These are phyloP conservation scores for Leccinum longicurvipes DNA, from an alignment of 768 basidiomycete species.

Conservation along the genomic window DNA sequence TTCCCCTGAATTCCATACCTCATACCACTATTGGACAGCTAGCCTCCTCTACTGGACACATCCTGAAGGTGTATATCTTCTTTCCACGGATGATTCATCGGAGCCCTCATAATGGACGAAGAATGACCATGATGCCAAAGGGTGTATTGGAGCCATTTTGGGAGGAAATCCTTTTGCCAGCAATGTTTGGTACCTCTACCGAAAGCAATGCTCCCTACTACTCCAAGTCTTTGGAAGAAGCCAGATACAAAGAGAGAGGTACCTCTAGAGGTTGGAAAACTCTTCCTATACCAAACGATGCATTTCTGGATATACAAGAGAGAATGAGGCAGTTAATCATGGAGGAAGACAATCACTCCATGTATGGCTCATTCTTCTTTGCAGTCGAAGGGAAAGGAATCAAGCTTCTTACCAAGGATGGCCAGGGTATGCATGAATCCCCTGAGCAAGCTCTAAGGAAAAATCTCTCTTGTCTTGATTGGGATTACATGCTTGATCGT, in stretches of 20 bases:
- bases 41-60: neutral
- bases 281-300: neutral
- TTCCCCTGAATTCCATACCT: conserved; percentile 7
- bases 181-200: neutral
- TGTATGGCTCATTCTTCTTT: conserved; percentile 17
- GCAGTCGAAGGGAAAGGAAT: conserved; percentile 9
- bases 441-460: neutral
- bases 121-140: conserved; percentile 1
- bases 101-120: neutral
- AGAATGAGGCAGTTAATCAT: neutral
- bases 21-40: conserved; percentile 7
- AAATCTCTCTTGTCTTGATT: conserved; percentile 3
- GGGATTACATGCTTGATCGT: conserved; percentile 1
- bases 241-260: neutral
- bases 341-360: neutral
- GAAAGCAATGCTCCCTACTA: too few species aligned
- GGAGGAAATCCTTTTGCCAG: conserved; percentile 5
- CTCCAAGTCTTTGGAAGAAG: neutral
- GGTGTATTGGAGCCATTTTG: conserved; percentile 5
- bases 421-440: neutral
- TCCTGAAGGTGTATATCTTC: neutral
- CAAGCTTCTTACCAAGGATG: conserved; percentile 13
- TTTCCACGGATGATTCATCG: conserved; percentile 13
- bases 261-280: neutral
- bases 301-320: neutral